Conservation (phyloP, 2,329 filamentous ascomycete species). For the Xylaria sp. region DNA sequence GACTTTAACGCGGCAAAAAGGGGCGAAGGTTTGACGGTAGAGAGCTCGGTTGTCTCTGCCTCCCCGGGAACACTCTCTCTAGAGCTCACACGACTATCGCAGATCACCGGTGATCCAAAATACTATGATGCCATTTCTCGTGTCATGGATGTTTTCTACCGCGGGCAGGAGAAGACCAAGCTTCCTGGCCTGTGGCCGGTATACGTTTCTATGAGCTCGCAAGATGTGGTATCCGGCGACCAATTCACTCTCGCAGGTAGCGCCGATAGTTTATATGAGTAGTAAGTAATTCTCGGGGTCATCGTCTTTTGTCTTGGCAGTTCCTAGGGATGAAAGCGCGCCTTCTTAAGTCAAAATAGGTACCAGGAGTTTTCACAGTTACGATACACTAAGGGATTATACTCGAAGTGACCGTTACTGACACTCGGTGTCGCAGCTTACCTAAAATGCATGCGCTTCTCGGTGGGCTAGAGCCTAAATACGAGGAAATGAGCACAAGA, state of each 20-base stretch:
- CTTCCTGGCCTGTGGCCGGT: constrained; percentile 80
- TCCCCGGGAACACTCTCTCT: constrained; percentile 72
- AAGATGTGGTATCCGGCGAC: constrained; percentile 51
- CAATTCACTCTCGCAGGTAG: constrained; percentile 52
- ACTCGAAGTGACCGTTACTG: background rate
- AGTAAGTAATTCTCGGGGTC: constrained; percentile 40
- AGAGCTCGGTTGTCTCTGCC: constrained; percentile 55
- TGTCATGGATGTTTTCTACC: constrained; percentile 73
- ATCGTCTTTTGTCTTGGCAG: background rate
- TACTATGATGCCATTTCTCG: constrained; percentile 78
- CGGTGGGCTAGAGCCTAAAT: constrained; percentile 61
- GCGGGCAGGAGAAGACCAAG: constrained; percentile 70
- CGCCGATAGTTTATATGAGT: constrained; percentile 61
- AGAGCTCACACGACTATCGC: constrained; percentile 77
- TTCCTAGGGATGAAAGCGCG: background rate
- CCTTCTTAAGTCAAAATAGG: background rate
- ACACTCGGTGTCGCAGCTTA: constrained; percentile 49
- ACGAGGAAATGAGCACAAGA: constrained; percentile 53
- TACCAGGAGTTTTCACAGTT: too few relatives aligned
- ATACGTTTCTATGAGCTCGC: constrained; percentile 67
- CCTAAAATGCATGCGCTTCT: constrained; percentile 73
- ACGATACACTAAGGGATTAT: background rate
- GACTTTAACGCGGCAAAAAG: constrained; percentile 54
- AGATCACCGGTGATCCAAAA: constrained; percentile 76
- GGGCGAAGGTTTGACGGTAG: constrained; percentile 49